Percentiles rank a stretch among this genome's conserved stretches.
These are phyloP conservation scores for Neurospora intermedia DNA, from an alignment of 495 filamentous ascomycete genomes.

Conservation along the genomic window DNA sequence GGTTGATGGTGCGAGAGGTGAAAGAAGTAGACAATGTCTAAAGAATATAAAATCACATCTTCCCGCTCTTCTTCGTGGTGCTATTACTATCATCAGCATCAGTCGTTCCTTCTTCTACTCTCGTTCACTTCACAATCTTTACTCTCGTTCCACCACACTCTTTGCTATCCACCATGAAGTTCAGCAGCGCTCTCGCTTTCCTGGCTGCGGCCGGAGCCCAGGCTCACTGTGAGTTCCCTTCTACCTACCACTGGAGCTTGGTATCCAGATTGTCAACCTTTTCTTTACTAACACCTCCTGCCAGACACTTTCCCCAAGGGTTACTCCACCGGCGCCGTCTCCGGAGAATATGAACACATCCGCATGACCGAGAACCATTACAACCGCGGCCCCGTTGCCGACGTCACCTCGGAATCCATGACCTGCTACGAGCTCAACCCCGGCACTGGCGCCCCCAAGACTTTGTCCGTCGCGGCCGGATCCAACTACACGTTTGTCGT, in stretches of 20 bases:
- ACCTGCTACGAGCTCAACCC: constrained; percentile 29
- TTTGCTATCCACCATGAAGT: constrained; percentile 20
- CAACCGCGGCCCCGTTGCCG: constrained; percentile 25
- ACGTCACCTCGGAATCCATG: constrained; percentile 31
- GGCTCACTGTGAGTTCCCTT: constrained; percentile 26
- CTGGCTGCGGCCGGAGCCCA: constrained; percentile 24
- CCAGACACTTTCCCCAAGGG: constrained; percentile 19
- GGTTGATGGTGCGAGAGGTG: not conserved
- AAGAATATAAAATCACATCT: not conserved
- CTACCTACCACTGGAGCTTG: too few relatives aligned
- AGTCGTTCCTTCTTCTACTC: too few relatives aligned
- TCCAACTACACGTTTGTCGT: constrained; percentile 34
- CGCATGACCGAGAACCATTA: constrained; percentile 36
- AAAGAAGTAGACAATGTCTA: not conserved
- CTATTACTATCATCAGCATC: not conserved
- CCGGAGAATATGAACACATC: constrained; percentile 33
- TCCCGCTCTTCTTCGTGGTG: not conserved
- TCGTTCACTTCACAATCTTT: not conserved
- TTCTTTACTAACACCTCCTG: not conserved
- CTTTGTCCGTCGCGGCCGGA: constrained; percentile 31
- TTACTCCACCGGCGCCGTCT: constrained; percentile 19
- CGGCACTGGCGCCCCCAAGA: constrained; percentile 16
- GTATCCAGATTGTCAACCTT: too few relatives aligned
- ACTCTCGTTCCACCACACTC: too few relatives aligned
- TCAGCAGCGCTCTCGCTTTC: constrained; percentile 18